Percentiles rank a stretch among this genome's conserved stretches.
phyloP scores from a whole-genome alignment of 148 eudicot species.

The Drosera capensis region DNA sequence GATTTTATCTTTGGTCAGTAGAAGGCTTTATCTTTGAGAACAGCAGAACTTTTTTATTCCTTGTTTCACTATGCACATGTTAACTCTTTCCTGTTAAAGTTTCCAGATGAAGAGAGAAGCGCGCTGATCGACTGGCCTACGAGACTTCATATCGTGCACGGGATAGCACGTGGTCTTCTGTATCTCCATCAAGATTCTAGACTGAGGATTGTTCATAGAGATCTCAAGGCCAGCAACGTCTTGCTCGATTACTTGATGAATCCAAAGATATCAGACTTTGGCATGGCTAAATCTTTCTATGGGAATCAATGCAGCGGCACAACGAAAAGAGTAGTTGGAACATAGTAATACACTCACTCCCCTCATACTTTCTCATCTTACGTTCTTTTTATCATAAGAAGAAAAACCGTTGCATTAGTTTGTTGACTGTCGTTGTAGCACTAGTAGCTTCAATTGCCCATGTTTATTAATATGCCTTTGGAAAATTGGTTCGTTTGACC shows the following conservation, averaged over 20 bases:
- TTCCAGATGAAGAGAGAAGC: background rate
- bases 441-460: too few relatives aligned
- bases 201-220: constrained; percentile 29
- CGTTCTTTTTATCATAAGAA: background rate
- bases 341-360: constrained; percentile 28
- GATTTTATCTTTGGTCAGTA: background rate
- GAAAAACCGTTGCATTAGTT: too few relatives aligned
- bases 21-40: too few relatives aligned
- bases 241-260: constrained; percentile 30
- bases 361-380: background rate
- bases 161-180: constrained; percentile 38
- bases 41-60: background rate
- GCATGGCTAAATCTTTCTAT: constrained; percentile 29
- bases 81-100: background rate
- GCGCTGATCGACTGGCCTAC: constrained; percentile 26
- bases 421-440: too few relatives aligned
- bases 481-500: too few relatives aligned
- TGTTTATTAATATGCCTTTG: too few relatives aligned
- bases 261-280: constrained; percentile 54
- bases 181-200: constrained; percentile 51
- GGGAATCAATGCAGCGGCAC: constrained; percentile 25
- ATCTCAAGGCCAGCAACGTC: constrained; percentile 43
- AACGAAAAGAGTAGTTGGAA: constrained; percentile 35
- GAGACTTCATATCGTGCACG: constrained; percentile 31
- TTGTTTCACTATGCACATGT: background rate